phyloP scores from a whole-genome alignment of 371 early-diverging fungal genomes.

The Actinomucor elegans region DNA sequence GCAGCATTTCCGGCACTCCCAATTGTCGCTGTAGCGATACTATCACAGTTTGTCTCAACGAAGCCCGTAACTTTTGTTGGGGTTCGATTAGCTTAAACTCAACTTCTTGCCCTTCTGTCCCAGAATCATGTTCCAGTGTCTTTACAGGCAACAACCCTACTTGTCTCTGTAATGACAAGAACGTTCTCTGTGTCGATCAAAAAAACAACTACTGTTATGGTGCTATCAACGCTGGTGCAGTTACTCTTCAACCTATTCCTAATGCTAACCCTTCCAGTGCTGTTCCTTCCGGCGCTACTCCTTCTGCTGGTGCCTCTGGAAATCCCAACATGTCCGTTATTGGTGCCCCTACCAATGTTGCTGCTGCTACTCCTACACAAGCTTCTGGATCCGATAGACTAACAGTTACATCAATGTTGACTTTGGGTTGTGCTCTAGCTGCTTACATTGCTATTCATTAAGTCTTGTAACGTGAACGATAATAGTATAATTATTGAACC shows the following conservation, averaged over 20 bases:
- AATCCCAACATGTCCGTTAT: slow-evolving; percentile 9
- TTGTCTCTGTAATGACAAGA: slow-evolving; percentile 35
- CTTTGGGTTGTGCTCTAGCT: slow-evolving; percentile 8
- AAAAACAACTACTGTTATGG: slow-evolving; percentile 46
- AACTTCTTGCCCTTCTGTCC: slow-evolving; percentile 33
- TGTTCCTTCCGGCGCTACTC: not conserved
- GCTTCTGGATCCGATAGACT: slow-evolving; percentile 4
- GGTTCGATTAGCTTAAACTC: slow-evolving; percentile 33
- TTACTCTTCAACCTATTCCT: slow-evolving; percentile 20
- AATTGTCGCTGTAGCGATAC: slow-evolving; percentile 37
- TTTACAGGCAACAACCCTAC: slow-evolving; percentile 24
- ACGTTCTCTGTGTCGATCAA: slow-evolving; percentile 44
- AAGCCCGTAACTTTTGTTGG: slow-evolving; percentile 38
- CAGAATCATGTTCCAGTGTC: slow-evolving; percentile 24
- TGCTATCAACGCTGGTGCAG: slow-evolving; percentile 2
- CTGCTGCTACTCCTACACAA: not conserved
- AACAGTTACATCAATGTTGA: not conserved
- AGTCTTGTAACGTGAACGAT: too few relatives aligned
- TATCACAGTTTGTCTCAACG: slow-evolving; percentile 33
- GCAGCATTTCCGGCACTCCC: slow-evolving; percentile 24
- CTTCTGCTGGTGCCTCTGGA: slow-evolving; percentile 5
- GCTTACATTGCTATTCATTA: slow-evolving; percentile 12
- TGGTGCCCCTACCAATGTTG: slow-evolving; percentile 8
- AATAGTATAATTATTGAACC: not conserved
- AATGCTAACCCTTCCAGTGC: slow-evolving; percentile 13